Percentiles rank a stretch among this genome's conserved stretches.
phyloP scores from a whole-genome alignment of 2,329 filamentous ascomycete species.

The Nemania abortiva region DNA sequence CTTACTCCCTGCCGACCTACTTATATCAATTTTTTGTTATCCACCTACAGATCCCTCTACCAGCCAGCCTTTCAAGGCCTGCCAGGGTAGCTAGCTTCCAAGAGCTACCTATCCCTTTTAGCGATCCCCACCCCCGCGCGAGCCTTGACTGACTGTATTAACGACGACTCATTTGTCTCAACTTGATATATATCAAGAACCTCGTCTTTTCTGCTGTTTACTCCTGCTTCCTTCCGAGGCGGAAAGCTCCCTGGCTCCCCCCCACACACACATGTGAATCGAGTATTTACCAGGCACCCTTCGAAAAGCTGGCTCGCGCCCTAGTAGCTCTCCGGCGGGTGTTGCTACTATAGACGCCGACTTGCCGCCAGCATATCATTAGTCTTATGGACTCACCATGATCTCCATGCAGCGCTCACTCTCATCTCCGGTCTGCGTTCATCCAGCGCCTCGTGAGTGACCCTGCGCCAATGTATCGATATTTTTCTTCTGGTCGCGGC shows the following conservation, averaged over 20 bases:
- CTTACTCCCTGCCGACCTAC: not conserved
- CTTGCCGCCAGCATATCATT: slow-evolving; percentile 42
- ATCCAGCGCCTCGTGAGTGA: slow-evolving; percentile 71
- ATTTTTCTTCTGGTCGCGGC: slow-evolving; percentile 27
- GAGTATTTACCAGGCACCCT: slow-evolving; percentile 18
- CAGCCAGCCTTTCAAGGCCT: slow-evolving; percentile 18
- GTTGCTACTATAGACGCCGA: slow-evolving; percentile 54
- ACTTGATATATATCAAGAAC: slow-evolving; percentile 10
- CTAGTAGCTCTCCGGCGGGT: slow-evolving; percentile 46
- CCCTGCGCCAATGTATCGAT: slow-evolving; percentile 22
- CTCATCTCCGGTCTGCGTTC: slow-evolving; percentile 71
- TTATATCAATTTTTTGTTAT: slow-evolving; percentile 23
- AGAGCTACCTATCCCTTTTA: slow-evolving; percentile 29
- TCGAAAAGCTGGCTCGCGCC: slow-evolving; percentile 43
- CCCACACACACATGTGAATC: slow-evolving; percentile 20
- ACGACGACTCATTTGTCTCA: slow-evolving; percentile 16
- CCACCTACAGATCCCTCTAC: slow-evolving; percentile 18
- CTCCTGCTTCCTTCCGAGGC: slow-evolving; percentile 12
- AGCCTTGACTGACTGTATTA: slow-evolving; percentile 31
- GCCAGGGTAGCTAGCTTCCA: slow-evolving; percentile 35
- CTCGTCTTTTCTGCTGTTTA: slow-evolving; percentile 19
- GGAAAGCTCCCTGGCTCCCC: slow-evolving; percentile 24
- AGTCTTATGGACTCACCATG: slow-evolving; percentile 65
- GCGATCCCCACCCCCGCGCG: slow-evolving; percentile 29
- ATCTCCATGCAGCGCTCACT: slow-evolving; percentile 72